Percentiles rank a stretch among this genome's conserved stretches.
These are phyloP conservation scores for Teunomyces lycoperdinae DNA, from an alignment of 805 yeast species.

Conservation along the genomic window DNA sequence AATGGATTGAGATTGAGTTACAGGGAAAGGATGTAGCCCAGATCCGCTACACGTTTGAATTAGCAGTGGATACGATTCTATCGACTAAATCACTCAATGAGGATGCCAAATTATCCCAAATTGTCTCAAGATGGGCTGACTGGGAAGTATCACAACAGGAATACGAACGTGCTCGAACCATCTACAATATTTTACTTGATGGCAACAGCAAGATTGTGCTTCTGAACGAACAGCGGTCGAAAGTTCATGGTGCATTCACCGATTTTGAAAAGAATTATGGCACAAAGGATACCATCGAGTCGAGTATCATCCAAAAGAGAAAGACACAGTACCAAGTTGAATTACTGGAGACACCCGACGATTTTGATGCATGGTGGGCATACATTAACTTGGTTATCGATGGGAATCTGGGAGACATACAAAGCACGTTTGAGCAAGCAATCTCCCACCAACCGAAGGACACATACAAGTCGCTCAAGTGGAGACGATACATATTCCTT, in stretches of 20 bases:
- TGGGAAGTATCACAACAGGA: conserved; percentile 69
- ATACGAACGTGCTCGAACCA: conserved; percentile 57
- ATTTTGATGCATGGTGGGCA: conserved; percentile 84
- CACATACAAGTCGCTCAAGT: conserved; percentile 31
- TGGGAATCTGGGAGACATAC: conserved; percentile 23
- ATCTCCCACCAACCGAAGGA: conserved; percentile 36
- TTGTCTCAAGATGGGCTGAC: conserved; percentile 55
- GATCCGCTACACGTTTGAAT: conserved; percentile 62
- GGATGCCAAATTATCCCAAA: conserved; percentile 29
- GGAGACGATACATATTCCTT: conserved; percentile 69
- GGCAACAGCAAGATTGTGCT: conserved; percentile 16
- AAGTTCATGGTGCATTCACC: conserved; percentile 39
- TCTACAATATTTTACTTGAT: conserved; percentile 50
- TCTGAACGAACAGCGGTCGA: conserved; percentile 30
- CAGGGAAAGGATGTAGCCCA: conserved; percentile 34
- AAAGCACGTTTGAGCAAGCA: conserved; percentile 40
- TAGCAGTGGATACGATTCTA: conserved; percentile 49
- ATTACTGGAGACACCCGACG: conserved; percentile 45
- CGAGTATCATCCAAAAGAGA: conserved; percentile 52
- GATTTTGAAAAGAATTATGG: conserved; percentile 70
- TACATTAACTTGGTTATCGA: conserved; percentile 52
- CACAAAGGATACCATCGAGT: conserved; percentile 48
- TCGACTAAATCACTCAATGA: conserved; percentile 7
- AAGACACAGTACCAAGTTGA: conserved; percentile 51
- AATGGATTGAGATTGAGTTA: conserved; percentile 74